Percentiles rank a stretch among this genome's conserved stretches.
These are phyloP conservation scores for Cryomyces antarcticus DNA, from an alignment of 495 filamentous ascomycete genomes.

Conservation along the genomic window DNA sequence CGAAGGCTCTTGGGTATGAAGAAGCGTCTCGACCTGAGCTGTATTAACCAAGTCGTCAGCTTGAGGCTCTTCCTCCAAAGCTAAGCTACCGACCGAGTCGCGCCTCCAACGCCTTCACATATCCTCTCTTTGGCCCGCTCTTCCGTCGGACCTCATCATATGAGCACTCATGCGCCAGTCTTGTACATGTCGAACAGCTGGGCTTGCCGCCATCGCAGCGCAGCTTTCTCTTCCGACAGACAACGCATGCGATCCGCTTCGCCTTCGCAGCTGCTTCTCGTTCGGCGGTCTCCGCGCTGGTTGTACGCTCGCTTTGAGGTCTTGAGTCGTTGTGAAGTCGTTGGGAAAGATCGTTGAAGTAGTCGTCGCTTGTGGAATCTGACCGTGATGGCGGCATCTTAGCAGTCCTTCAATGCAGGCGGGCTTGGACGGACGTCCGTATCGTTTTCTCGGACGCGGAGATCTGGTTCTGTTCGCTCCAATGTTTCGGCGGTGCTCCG, in stretches of 20 bases:
- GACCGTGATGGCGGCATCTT: no score
- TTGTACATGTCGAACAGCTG: constrained; percentile 79
- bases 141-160: constrained; percentile 96
- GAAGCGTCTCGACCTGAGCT: constrained; percentile 70
- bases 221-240: constrained; percentile 85
- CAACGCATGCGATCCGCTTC: constrained; percentile 90
- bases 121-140: constrained; percentile 92
- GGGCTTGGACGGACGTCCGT: no score
- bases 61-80: neutral
- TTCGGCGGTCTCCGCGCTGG: constrained; percentile 1
- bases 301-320: neutral
- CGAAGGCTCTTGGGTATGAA: constrained; percentile 40
- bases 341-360: constrained; percentile 35
- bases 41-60: constrained; percentile 2
- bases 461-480: no score
- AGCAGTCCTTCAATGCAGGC: no score
- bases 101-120: constrained; percentile 93
- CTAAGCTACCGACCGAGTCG: constrained; percentile 49
- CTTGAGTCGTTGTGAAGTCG: constrained; percentile 20
- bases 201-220: constrained; percentile 61
- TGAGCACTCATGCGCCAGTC: constrained; percentile 74
- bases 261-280: constrained; percentile 45
- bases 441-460: no score
- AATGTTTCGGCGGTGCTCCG: no score
- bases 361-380: constrained; percentile 23